Evolutionary conservation across 108 stramenopile species (phyloP), one percentile per base, ranked within the genome.

Genomic region (Aurantiochytrium sp.): DNA sequence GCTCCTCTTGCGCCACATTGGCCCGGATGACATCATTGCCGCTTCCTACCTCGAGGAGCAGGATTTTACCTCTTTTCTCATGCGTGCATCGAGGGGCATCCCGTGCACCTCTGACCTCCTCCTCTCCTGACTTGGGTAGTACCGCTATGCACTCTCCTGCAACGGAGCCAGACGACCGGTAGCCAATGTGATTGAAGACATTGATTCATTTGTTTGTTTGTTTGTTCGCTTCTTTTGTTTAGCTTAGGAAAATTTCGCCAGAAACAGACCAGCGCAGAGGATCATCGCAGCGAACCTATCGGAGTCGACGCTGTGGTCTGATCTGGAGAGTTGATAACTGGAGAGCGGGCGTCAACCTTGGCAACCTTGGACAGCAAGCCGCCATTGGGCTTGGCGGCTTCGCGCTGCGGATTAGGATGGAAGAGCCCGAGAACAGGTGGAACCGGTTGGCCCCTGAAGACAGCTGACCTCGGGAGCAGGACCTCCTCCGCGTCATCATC

Each of bases 101-200:
- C 73, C 73, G 12, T 81, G 73, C 45, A 81, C 73, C 17, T 81
- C 73, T 48, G 73, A 81, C 39, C 73, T 81, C 21, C 30, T 81
- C 21, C 2, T 81, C 15, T 48, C 73, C 24, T 65, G 34, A 34
- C 53, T n/a, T n/a, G n/a, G n/a, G n/a, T n/a, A n/a, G n/a, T n/a
- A n/a, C n/a, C n/a, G n/a, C n/a, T n/a, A n/a, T n/a, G n/a, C n/a
- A n/a, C n/a, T n/a, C n/a, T n/a, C n/a, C n/a, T n/a, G n/a, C n/a
- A n/a, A n/a, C n/a, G n/a, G n/a, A n/a, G n/a, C n/a, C n/a, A n/a
- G n/a, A n/a, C n/a, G n/a, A n/a, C n/a, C n/a, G n/a, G n/a, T n/a
- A n/a, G n/a, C n/a, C n/a, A n/a, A n/a, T n/a, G n/a, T n/a, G n/a
- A n/a, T n/a, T n/a, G n/a, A n/a, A n/a, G n/a, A n/a, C n/a, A n/a